Conservation (phyloP, 2,329 filamentous ascomycete species). For the Pyricularia pennisetigena region DNA sequence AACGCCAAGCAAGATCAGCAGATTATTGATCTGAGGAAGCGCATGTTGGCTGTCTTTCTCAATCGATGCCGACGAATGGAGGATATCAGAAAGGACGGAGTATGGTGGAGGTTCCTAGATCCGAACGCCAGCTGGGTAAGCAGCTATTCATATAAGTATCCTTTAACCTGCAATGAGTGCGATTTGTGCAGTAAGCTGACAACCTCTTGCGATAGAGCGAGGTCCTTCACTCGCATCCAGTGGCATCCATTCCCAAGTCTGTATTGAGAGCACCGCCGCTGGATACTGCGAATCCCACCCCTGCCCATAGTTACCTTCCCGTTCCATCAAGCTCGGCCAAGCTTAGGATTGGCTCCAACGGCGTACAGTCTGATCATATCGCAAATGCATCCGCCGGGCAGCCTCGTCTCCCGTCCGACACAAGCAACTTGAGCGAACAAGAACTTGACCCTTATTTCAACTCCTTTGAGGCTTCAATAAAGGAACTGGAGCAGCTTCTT, state of each 20-base stretch:
- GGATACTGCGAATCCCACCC: constrained; percentile 83
- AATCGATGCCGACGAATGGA: constrained; percentile 93
- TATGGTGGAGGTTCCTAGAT: constrained; percentile 96
- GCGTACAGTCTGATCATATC: constrained; percentile 20
- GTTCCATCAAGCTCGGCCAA: constrained; percentile 80
- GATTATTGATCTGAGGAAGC: constrained; percentile 92
- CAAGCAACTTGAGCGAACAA: constrained; percentile 68
- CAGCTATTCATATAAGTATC: neutral
- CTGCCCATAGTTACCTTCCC: constrained; percentile 79
- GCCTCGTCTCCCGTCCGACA: constrained; percentile 72
- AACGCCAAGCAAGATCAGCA: constrained; percentile 96
- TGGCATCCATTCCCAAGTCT: constrained; percentile 86
- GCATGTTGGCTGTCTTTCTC: constrained; percentile 92
- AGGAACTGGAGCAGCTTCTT: constrained; percentile 79
- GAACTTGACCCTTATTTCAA: constrained; percentile 95
- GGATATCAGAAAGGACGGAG: constrained; percentile 80
- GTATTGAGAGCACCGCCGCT: constrained; percentile 92
- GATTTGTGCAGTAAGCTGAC: neutral
- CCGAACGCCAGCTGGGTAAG: constrained; percentile 96
- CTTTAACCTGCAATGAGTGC: neutral
- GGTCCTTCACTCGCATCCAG: constrained; percentile 85
- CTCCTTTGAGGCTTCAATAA: constrained; percentile 83
- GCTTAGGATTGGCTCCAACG: constrained; percentile 50
- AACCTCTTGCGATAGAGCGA: constrained; percentile 67
- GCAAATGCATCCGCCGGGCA: constrained; percentile 31